Percentiles rank a stretch among this genome's conserved stretches.
Evolutionary conservation across 345 rosid species (phyloP).

Genomic region (Salix dunnii): DNA sequence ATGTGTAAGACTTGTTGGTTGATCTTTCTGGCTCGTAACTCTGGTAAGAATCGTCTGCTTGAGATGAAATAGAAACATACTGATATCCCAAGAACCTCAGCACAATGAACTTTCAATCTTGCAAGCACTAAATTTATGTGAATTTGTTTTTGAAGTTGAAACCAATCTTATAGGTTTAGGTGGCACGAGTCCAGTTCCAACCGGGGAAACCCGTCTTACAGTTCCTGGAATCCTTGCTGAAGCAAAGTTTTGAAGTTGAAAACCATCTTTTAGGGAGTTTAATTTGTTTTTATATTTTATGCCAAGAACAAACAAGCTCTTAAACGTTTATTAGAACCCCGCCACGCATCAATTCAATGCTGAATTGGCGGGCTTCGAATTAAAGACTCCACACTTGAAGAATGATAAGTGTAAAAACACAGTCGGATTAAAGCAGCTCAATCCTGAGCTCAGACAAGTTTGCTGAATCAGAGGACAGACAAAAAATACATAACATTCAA

Average conservation of each 20-base stretch:
- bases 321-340: not conserved
- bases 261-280: too few relatives aligned
- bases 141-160: too few relatives aligned
- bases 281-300: too few relatives aligned
- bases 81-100: not conserved
- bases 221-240: too few relatives aligned
- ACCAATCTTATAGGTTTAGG: too few relatives aligned
- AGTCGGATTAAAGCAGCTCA: too few relatives aligned
- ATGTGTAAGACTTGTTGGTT: not conserved
- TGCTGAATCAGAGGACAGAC: too few relatives aligned
- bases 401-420: not conserved
- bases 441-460: too few relatives aligned
- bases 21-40: not conserved
- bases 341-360: not conserved
- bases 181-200: too few relatives aligned
- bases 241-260: not conserved
- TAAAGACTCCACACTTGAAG: not conserved
- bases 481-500: too few relatives aligned
- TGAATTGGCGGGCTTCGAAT: not conserved
- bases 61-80: not conserved
- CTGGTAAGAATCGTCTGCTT: not conserved
- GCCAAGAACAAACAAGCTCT: too few relatives aligned
- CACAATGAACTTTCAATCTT: not conserved
- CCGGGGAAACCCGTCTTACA: too few relatives aligned
- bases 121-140: not conserved